Conservation (phyloP, 148 eudicot species). For the Oxyria digyna region DNA sequence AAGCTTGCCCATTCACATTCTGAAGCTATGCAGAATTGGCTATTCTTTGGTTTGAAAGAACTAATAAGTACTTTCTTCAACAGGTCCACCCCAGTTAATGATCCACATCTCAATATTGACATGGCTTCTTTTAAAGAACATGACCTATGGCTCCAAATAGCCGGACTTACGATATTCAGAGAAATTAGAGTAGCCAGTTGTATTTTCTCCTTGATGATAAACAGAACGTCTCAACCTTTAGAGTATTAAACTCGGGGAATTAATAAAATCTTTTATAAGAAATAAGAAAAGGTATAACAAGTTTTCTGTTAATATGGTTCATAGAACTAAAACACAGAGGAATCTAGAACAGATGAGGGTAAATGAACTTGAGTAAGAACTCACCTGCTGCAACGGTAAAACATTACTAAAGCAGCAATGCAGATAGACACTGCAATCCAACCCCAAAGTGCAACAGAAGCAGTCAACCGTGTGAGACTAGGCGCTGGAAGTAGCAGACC, state of each 20-base stretch:
- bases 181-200: background rate
- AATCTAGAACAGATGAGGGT: background rate
- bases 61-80: background rate
- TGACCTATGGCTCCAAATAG: background rate
- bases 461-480: slow-evolving; percentile 54
- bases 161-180: background rate
- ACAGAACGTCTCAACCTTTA: background rate
- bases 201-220: background rate
- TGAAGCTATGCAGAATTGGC: background rate
- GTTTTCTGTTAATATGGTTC: background rate
- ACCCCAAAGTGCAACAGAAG: slow-evolving; percentile 69
- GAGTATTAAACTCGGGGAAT: background rate
- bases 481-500: slow-evolving; percentile 33
- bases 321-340: background rate
- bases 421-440: slow-evolving; percentile 70
- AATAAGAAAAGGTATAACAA: background rate
- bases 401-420: slow-evolving; percentile 52
- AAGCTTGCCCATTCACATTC: background rate
- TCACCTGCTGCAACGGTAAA: slow-evolving; percentile 93
- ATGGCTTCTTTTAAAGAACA: background rate
- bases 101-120: background rate
- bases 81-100: background rate
- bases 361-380: background rate
- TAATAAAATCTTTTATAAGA: background rate
- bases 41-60: background rate